Evolutionary conservation across 108 stramenopile genomes (phyloP).

Genomic region (Cyclotella kingstonii): DNA sequence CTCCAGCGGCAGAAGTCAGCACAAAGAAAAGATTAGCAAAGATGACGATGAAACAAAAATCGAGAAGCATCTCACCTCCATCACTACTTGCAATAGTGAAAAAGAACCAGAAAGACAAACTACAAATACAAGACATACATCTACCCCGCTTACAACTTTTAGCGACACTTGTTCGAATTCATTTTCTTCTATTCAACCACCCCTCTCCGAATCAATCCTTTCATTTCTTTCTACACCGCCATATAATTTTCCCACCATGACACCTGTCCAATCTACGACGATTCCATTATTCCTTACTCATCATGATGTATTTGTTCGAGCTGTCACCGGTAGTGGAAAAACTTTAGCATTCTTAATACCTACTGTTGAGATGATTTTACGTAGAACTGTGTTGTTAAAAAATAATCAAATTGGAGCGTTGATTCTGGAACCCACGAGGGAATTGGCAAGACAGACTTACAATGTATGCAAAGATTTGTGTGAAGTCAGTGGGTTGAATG

Average conservation of each 20-base stretch:
- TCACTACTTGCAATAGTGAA: too few species aligned
- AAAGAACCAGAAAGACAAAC: too few species aligned
- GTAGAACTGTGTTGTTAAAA: slow-evolving; percentile 45
- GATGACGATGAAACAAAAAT: too few species aligned
- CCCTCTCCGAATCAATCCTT: slow-evolving; percentile 58
- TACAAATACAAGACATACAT: too few species aligned
- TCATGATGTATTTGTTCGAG: slow-evolving; percentile 97
- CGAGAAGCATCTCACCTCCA: too few species aligned
- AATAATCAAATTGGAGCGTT: slow-evolving; percentile 74
- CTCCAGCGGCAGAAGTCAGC: too few species aligned
- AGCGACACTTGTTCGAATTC: too few species aligned
- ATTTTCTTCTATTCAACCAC: slow-evolving; percentile 36
- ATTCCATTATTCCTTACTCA: slow-evolving; percentile 94
- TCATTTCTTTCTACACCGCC: slow-evolving; percentile 51
- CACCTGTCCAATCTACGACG: slow-evolving; percentile 92
- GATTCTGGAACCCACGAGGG: slow-evolving; percentile 92
- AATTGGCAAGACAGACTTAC: slow-evolving; percentile 93
- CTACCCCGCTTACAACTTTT: too few species aligned
- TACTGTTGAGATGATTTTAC: slow-evolving; percentile 84
- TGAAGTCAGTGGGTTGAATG: slow-evolving; percentile 35
- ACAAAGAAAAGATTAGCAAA: too few species aligned
- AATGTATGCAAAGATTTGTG: slow-evolving; percentile 70
- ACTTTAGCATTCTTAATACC: slow-evolving; percentile 97
- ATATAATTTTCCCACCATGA: slow-evolving; percentile 75
- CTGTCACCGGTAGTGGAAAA: slow-evolving; percentile 96